Evolutionary conservation across 192 early-diverging fungal genomes (phyloP).

Genomic region (Mortierella claussenii): DNA sequence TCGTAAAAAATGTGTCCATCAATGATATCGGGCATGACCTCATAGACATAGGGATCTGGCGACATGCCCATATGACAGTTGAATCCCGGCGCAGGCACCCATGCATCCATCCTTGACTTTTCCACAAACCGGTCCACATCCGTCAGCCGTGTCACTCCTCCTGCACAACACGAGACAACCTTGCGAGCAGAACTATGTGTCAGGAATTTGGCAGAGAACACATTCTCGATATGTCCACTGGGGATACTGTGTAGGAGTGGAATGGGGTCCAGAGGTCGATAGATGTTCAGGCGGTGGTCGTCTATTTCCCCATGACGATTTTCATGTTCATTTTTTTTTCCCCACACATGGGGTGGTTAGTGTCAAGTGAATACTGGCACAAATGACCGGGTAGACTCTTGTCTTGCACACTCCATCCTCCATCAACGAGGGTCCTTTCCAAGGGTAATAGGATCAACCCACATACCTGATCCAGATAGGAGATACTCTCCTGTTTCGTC

Average conservation of each 20-base stretch:
- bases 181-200: constrained; percentile 64
- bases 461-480: constrained; percentile 60
- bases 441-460: too few relatives aligned
- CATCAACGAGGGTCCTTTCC: background rate
- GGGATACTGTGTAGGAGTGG: constrained; percentile 55
- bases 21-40: constrained; percentile 60
- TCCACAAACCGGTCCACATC: constrained; percentile 51
- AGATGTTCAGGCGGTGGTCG: constrained; percentile 60
- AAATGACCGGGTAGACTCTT: background rate
- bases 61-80: constrained; percentile 53
- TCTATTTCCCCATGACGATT: constrained; percentile 23
- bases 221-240: constrained; percentile 76
- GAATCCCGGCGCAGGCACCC: constrained; percentile 46
- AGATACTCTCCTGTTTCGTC: constrained; percentile 55
- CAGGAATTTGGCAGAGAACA: constrained; percentile 82
- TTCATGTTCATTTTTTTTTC: background rate
- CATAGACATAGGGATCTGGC: too few relatives aligned
- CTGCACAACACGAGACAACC: constrained; percentile 72
- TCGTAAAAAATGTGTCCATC: constrained; percentile 58
- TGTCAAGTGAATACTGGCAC: background rate
- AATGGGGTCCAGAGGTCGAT: constrained; percentile 44
- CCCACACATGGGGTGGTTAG: background rate
- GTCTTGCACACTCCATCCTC: background rate
- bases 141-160: constrained; percentile 67
- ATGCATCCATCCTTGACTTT: constrained; percentile 11